Evolutionary conservation across 192 early-diverging fungal species (phyloP).

Genomic region (Coemansia sp.): DNA sequence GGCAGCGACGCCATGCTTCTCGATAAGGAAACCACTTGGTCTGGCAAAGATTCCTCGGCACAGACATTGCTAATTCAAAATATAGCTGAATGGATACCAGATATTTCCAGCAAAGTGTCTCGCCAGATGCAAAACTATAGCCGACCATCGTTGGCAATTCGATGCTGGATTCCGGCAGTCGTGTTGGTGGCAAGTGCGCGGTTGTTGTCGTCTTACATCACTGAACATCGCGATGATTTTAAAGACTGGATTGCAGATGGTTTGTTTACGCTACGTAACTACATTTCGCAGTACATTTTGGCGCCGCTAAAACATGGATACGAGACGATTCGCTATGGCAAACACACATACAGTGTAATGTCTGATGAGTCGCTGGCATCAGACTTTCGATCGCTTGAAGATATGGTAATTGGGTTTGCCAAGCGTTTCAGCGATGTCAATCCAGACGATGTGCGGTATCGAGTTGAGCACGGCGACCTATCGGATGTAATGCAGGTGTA

Average conservation of each 20-base stretch:
- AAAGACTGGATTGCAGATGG: constrained; percentile 53
- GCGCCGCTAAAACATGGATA: constrained; percentile 71
- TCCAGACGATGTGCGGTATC: constrained; percentile 52
- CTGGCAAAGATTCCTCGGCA: background rate
- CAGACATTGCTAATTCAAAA: constrained; percentile 3
- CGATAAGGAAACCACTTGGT: background rate
- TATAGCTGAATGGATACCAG: constrained; percentile 13
- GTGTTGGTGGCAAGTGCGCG: constrained; percentile 48
- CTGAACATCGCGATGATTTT: constrained; percentile 57
- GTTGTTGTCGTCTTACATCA: constrained; percentile 48
- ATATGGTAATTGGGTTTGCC: constrained; percentile 88
- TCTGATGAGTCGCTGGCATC: constrained; percentile 73
- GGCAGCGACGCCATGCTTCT: background rate
- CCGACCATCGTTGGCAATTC: constrained; percentile 50
- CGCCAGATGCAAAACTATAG: constrained; percentile 22
- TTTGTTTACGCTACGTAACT: constrained; percentile 60
- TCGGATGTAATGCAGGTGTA: constrained; percentile 76
- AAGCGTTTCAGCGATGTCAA: constrained; percentile 56
- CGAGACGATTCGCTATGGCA: constrained; percentile 78
- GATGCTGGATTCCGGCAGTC: constrained; percentile 71
- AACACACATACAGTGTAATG: constrained; percentile 72
- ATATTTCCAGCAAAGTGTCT: constrained; percentile 16
- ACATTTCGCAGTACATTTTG: constrained; percentile 76
- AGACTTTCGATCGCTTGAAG: constrained; percentile 83
- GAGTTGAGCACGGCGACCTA: constrained; percentile 78